phyloP scores from a whole-genome alignment of 2,329 filamentous ascomycete genomes.

The Tolypocladium amazonense region DNA sequence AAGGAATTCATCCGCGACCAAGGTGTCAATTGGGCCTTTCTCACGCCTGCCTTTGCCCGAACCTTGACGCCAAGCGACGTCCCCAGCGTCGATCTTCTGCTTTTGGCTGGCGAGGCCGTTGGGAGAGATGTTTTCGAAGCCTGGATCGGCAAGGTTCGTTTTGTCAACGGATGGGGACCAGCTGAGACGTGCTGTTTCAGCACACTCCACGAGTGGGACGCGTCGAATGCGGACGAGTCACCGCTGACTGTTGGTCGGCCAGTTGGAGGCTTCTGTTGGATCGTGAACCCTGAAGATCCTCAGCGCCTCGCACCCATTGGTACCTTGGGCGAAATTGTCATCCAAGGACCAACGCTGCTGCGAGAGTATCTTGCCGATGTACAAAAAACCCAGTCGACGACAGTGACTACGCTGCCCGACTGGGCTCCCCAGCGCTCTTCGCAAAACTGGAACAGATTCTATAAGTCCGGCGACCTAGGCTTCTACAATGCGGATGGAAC shows the following conservation, averaged over 20 bases:
- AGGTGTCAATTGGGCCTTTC: constrained; percentile 1
- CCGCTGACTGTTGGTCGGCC: background rate
- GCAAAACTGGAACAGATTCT: background rate
- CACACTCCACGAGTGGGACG: background rate
- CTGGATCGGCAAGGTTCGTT: background rate
- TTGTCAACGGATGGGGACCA: background rate
- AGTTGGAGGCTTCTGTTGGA: background rate
- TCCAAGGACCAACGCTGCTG: background rate
- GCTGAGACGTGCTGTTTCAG: background rate
- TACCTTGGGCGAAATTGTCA: background rate
- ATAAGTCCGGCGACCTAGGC: constrained; percentile 10
- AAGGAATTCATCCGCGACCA: constrained; percentile 1
- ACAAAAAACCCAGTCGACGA: background rate
- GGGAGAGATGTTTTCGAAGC: background rate
- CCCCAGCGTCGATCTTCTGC: constrained; percentile 1
- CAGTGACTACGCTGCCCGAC: background rate
- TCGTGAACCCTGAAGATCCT: background rate
- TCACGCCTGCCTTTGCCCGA: constrained; percentile 3
- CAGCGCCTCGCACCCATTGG: background rate
- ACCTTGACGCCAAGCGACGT: constrained; percentile 1
- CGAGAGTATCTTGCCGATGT: background rate
- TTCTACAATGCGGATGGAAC: constrained; percentile 18
- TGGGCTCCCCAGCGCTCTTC: background rate
- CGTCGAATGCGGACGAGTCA: background rate
- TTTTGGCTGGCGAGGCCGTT: constrained; percentile 3